These are phyloP conservation scores for Kalmusia sp. DNA, from an alignment of 2,329 filamentous ascomycete genomes.

Conservation along the genomic window DNA sequence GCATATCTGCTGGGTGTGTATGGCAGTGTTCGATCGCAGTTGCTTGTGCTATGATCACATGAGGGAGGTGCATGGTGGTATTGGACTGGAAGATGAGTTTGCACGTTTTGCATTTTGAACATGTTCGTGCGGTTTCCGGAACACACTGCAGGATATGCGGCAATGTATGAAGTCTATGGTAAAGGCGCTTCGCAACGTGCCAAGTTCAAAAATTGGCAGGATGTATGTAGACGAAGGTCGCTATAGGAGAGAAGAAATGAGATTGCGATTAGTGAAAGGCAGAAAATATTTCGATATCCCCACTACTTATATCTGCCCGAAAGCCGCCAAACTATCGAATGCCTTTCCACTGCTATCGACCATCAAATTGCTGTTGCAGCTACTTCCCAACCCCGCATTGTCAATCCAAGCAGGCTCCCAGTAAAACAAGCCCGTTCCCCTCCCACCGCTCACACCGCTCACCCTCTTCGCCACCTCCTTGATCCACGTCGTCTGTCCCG, in stretches of 20 bases:
- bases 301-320: conserved; percentile 53
- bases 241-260: no score
- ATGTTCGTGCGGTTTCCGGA: no score
- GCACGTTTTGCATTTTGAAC: neutral
- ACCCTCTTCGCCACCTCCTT: conserved; percentile 66
- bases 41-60: conserved; percentile 20
- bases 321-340: conserved; percentile 64
- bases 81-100: neutral
- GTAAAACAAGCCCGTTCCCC: conserved; percentile 67
- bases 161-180: no score
- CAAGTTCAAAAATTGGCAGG: no score
- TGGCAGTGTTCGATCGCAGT: conserved; percentile 42
- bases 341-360: conserved; percentile 63
- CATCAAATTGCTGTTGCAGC: conserved; percentile 69
- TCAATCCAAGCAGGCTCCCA: conserved; percentile 78
- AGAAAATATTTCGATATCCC: no score
- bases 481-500: conserved; percentile 69
- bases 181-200: no score
- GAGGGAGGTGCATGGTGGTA: neutral
- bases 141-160: no score
- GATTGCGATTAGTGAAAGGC: no score
- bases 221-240: no score
- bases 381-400: conserved; percentile 70
- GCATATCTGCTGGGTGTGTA: conserved; percentile 60
- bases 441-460: conserved; percentile 59